Conservation (phyloP, 2,329 filamentous ascomycete species). For the Huntiella moniliformis region DNA sequence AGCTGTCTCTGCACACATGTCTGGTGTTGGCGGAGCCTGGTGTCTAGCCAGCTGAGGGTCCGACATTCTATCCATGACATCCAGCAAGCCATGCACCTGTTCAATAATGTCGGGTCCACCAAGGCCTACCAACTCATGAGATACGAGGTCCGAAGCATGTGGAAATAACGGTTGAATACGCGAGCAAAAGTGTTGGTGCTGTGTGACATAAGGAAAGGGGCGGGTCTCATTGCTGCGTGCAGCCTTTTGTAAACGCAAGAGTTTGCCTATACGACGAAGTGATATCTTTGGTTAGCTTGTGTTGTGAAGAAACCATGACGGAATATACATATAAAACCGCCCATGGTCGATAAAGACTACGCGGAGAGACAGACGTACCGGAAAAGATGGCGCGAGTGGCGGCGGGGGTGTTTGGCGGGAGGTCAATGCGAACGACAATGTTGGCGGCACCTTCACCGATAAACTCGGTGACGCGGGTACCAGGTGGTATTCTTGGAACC, state of each 20-base stretch:
- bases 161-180: conserved; percentile 12
- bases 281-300: background rate
- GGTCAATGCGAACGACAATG: conserved; percentile 45
- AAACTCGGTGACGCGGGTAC: conserved; percentile 17
- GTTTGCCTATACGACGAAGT: conserved; percentile 9
- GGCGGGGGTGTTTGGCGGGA: conserved; percentile 19
- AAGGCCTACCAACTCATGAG: conserved; percentile 30
- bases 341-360: too few relatives aligned
- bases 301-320: background rate
- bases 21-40: conserved; percentile 5
- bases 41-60: conserved; percentile 12
- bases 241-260: conserved; percentile 13
- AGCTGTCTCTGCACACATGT: conserved; percentile 7
- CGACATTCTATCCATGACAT: conserved; percentile 23
- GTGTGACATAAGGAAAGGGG: conserved; percentile 12
- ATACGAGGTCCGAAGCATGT: conserved; percentile 23
- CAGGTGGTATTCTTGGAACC: conserved; percentile 7
- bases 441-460: conserved; percentile 60
- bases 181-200: conserved; percentile 11
- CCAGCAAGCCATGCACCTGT: conserved; percentile 34
- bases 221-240: conserved; percentile 10
- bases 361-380: conserved; percentile 19
- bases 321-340: too few relatives aligned
- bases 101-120: conserved; percentile 21
- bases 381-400: conserved; percentile 16